These are phyloP conservation scores for Pichia sp. DNA, from an alignment of 1,139 yeast genomes.

Conservation along the genomic window DNA sequence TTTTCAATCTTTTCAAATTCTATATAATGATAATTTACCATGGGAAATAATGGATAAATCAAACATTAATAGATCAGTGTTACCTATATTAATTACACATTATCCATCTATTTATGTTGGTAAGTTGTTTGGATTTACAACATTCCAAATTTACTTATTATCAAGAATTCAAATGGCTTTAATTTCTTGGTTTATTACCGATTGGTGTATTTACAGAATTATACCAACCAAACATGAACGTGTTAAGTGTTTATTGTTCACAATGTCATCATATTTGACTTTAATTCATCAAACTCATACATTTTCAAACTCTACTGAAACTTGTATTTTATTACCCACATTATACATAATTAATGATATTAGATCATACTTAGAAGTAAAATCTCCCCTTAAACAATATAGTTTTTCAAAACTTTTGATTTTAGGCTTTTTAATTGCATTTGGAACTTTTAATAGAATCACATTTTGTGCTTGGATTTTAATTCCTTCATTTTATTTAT, in stretches of 20 bases:
- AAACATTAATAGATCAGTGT: slow-evolving; percentile 66
- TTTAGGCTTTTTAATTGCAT: slow-evolving; percentile 48
- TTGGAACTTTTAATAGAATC: slow-evolving; percentile 79
- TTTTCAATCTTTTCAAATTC: slow-evolving; percentile 77
- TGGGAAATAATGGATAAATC: slow-evolving; percentile 69
- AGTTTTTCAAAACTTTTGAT: slow-evolving; percentile 20
- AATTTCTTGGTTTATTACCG: slow-evolving; percentile 54
- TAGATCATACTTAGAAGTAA: slow-evolving; percentile 28
- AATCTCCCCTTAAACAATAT: neutral
- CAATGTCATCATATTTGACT: slow-evolving; percentile 73
- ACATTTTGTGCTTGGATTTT: slow-evolving; percentile 74
- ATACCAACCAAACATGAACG: slow-evolving; percentile 57
- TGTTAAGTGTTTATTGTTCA: slow-evolving; percentile 56
- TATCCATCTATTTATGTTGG: slow-evolving; percentile 53
- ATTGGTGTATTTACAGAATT: slow-evolving; percentile 42
- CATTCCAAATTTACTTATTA: slow-evolving; percentile 48
- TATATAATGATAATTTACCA: slow-evolving; percentile 56
- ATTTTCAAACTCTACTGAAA: slow-evolving; percentile 82
- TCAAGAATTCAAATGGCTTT: slow-evolving; percentile 53
- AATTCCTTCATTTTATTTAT: slow-evolving; percentile 44
- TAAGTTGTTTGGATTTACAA: slow-evolving; percentile 30
- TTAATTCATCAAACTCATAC: slow-evolving; percentile 80
- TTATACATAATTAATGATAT: slow-evolving; percentile 47
- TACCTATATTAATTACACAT: slow-evolving; percentile 61
- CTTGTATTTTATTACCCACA: slow-evolving; percentile 54